These are phyloP conservation scores for Cordyceps cateniannulata DNA, from an alignment of 2,329 filamentous ascomycete genomes.

Conservation along the genomic window DNA sequence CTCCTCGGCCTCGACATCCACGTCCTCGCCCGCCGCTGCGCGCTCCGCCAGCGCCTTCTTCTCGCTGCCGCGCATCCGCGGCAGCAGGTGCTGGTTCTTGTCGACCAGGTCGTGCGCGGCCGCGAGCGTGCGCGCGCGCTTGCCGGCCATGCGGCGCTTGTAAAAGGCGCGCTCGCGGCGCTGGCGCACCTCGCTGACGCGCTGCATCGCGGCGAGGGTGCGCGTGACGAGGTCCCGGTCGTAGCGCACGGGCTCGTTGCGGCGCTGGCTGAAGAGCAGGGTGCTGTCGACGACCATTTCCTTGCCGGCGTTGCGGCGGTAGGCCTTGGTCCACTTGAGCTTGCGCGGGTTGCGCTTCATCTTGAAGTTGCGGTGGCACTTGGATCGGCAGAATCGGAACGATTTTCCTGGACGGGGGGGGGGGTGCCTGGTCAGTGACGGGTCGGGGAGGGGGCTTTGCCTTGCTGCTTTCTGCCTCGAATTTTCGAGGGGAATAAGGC, in stretches of 20 bases:
- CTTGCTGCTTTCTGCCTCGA: too few species aligned
- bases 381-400: constrained; percentile 54
- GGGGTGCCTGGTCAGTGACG: not conserved
- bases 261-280: constrained; percentile 82
- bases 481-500: not conserved
- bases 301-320: constrained; percentile 74
- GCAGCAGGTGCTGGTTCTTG: constrained; percentile 88
- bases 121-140: constrained; percentile 73
- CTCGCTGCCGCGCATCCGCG: constrained; percentile 60
- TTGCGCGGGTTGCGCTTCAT: constrained; percentile 98
- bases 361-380: constrained; percentile 71
- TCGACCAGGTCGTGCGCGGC: constrained; percentile 81
- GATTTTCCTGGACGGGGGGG: constrained; percentile 29
- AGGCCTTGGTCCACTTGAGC: constrained; percentile 94
- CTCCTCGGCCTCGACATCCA: constrained; percentile 37
- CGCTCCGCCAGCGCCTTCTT: constrained; percentile 51
- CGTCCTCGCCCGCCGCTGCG: constrained; percentile 43
- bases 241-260: constrained; percentile 93
- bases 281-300: constrained; percentile 90
- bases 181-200: constrained; percentile 77
- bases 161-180: constrained; percentile 88
- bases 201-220: constrained; percentile 87
- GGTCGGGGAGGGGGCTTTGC: too few species aligned
- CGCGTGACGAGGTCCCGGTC: constrained; percentile 84
- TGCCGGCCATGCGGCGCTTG: constrained; percentile 87